Evolutionary conservation across 441 rosid species (phyloP), one percentile per base, ranked within the genome.

Genomic region (Omphalea diandra): DNA sequence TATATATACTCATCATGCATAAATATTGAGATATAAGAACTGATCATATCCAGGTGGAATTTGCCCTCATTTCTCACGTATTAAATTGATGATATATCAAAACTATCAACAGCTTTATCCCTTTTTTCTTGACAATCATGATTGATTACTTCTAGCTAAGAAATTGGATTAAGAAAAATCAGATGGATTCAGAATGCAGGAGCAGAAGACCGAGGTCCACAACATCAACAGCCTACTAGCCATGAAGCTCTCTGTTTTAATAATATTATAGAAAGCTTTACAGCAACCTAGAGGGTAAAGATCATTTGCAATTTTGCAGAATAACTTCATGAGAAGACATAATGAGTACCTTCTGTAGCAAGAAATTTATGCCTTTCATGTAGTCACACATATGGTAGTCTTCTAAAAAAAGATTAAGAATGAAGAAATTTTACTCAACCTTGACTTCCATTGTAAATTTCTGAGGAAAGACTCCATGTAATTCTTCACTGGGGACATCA

Each of bases 381-480:
- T 3, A 17, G 24, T 55, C 41, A 32, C 26, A 41, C 0, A 18
- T 32, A 31, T 44, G 27, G 14, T 10, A 26, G 36, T 31, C 31
- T 58, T 50, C 20, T 1, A 43, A 29, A 7, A 24, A 49, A 40
- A 6, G 27, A 52, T 5, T 24, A 41, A 38, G 8, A 22, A 31
- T 10, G 15, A 7, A 41, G 5, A 15, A 52, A 4, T 35, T 11
- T 52, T 43, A 60, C 40, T 69, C 52, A 63, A 88, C 98, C 97
- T 84, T 87, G 66, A 73, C 63, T 56, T 87, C 92, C 43, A 90
- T 66, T 7, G 61, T 80, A 72, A 79, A 87, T 52, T 81, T 65
- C n/a, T 84, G 86, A n/a, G 85, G 82, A 57, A 95, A 67, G 58
- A 79, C 66, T 70, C 79, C 68, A n/a, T 41, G 71, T 36, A 95